Percentiles rank a stretch among this genome's conserved stretches.
Conservation (phyloP, 768 basidiomycete species). For the Tylopilus intermedius region DNA sequence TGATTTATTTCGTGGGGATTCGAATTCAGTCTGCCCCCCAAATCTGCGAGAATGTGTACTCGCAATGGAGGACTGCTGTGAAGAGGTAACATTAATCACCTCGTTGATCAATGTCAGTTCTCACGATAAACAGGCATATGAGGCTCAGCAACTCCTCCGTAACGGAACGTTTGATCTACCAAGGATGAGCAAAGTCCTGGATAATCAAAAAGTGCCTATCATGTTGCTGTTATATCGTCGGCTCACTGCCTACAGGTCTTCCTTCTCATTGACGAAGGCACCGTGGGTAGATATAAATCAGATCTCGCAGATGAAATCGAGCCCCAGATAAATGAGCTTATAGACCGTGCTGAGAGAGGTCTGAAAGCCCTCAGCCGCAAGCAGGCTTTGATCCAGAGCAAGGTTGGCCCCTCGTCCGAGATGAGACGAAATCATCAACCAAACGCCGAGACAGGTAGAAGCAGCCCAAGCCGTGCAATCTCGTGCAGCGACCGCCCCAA, state of each 20-base stretch:
- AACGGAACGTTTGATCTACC: conserved; percentile 69
- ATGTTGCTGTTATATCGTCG: not conserved
- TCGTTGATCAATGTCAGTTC: not conserved
- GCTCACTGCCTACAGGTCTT: conserved; percentile 51
- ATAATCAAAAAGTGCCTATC: conserved; percentile 56
- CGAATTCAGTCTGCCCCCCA: conserved; percentile 61
- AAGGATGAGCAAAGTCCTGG: conserved; percentile 62
- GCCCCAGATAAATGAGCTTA: conserved; percentile 71
- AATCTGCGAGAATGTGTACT: conserved; percentile 71
- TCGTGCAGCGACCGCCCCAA: conserved; percentile 43
- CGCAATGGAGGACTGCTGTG: conserved; percentile 77
- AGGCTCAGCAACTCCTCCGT: conserved; percentile 63
- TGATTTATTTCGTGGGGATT: conserved; percentile 61
- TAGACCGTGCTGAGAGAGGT: conserved; percentile 66
- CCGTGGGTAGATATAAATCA: conserved; percentile 68
- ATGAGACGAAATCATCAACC: not conserved
- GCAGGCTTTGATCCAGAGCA: conserved; percentile 55
- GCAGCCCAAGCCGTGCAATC: conserved; percentile 40
- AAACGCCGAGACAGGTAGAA: conserved; percentile 43
- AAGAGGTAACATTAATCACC: conserved; percentile 46
- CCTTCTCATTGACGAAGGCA: conserved; percentile 66
- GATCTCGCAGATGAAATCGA: conserved; percentile 77
- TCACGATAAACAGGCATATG: conserved; percentile 45
- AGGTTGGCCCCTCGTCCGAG: conserved; percentile 38
- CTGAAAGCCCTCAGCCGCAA: conserved; percentile 57